Conservation (phyloP, 202 grass and related monocot species). For the Zizania palustris region DNA sequence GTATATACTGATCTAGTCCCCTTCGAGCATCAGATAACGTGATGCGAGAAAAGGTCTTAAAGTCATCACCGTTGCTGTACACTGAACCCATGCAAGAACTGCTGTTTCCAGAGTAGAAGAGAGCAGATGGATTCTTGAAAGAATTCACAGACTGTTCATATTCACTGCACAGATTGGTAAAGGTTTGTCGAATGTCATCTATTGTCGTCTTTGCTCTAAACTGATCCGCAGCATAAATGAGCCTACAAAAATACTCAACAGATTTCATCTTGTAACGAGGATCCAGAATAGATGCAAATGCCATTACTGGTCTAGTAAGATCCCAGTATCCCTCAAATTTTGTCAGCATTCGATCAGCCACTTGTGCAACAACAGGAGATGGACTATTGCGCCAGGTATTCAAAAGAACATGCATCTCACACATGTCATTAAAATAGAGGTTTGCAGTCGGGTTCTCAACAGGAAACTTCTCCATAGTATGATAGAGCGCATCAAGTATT, state of each 20-base stretch:
- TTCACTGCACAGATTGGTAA: conserved; percentile 86
- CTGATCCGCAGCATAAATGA: conserved; percentile 72
- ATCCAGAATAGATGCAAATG: conserved; percentile 95
- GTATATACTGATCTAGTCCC: conserved; percentile 97
- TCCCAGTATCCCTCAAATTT: conserved; percentile 93
- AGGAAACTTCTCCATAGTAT: conserved; percentile 88
- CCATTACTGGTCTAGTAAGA: conserved; percentile 74
- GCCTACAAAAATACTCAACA: conserved; percentile 89
- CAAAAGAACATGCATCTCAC: conserved; percentile 89
- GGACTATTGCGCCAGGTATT: conserved; percentile 81
- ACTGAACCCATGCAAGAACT: conserved; percentile 54
- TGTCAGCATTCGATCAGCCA: conserved; percentile 81
- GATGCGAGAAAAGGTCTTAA: conserved; percentile 84
- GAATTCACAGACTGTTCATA: conserved; percentile 79
- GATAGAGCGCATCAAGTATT: conserved; percentile 84
- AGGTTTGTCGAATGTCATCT: conserved; percentile 69
- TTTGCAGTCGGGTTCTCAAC: conserved; percentile 79
- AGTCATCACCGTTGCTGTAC: conserved; percentile 68
- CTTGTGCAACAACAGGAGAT: conserved; percentile 69
- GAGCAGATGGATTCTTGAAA: conserved; percentile 67
- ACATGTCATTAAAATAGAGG: conserved; percentile 95
- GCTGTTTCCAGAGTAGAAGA: conserved; percentile 69
- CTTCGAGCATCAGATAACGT: conserved; percentile 92
- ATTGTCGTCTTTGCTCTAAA: conserved; percentile 76
- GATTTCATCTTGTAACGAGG: conserved; percentile 99